A percentile compares a stretch with the other conserved stretches of the same genome.
Conservation (phyloP, 768 basidiomycete genomes). For the Cyclocybe aegerita region DNA sequence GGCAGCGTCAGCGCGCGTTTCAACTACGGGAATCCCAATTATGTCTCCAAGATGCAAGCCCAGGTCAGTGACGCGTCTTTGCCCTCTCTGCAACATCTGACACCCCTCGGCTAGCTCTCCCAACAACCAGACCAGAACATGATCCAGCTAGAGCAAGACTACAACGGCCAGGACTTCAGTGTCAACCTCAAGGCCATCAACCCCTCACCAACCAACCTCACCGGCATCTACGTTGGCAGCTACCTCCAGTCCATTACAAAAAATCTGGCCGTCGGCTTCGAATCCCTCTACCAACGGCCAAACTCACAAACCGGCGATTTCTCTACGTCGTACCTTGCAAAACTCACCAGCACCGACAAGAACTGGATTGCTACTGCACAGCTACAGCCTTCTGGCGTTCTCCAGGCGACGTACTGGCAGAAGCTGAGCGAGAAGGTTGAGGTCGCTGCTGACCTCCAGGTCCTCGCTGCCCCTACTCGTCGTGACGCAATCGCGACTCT, state of each 20-base stretch:
- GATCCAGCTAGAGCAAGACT: slow-evolving; percentile 94
- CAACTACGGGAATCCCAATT: slow-evolving; percentile 80
- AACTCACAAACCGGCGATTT: slow-evolving; percentile 70
- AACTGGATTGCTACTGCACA: slow-evolving; percentile 95
- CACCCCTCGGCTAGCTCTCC: slow-evolving; percentile 57
- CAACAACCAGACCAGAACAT: slow-evolving; percentile 80
- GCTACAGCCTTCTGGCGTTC: slow-evolving; percentile 74
- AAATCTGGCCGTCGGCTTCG: slow-evolving; percentile 85
- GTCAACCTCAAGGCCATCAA: slow-evolving; percentile 88
- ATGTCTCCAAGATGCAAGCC: slow-evolving; percentile 83
- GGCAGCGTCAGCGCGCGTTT: slow-evolving; percentile 86
- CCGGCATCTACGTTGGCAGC: slow-evolving; percentile 90
- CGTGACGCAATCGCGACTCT: slow-evolving; percentile 92
- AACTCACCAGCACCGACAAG: slow-evolving; percentile 68
- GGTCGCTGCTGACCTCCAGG: slow-evolving; percentile 90
- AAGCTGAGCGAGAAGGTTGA: slow-evolving; percentile 95
- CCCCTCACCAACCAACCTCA: slow-evolving; percentile 82
- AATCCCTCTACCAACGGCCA: slow-evolving; percentile 81
- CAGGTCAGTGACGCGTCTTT: slow-evolving; percentile 58
- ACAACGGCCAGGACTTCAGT: slow-evolving; percentile 83
- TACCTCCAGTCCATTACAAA: slow-evolving; percentile 93
- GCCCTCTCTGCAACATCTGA: slow-evolving; percentile 5
- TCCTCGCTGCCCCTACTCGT: slow-evolving; percentile 75
- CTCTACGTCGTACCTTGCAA: slow-evolving; percentile 76
- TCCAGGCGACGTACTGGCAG: slow-evolving; percentile 96